A percentile compares a stretch with the other conserved stretches of the same genome.
Evolutionary conservation across 768 basidiomycete species (phyloP).

Genomic region (Leccinum broughii): DNA sequence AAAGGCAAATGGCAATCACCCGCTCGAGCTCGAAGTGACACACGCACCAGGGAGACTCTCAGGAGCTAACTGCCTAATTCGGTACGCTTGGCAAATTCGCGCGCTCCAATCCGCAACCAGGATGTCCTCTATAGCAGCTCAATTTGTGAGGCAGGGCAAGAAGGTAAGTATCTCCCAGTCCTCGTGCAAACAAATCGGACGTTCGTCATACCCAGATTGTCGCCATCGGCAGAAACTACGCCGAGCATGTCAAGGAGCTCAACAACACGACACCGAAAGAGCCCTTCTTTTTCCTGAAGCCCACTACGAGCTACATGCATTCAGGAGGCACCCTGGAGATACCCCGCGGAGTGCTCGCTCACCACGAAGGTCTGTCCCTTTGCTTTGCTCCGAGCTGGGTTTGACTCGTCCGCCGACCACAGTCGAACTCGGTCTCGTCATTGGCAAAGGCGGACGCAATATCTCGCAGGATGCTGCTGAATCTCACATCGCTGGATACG

Average conservation of each 20-base stretch:
- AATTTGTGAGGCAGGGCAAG: conserved; percentile 47
- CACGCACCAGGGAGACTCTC: neutral
- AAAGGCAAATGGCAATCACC: neutral
- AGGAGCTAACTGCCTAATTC: neutral
- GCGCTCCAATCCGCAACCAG: conserved; percentile 10
- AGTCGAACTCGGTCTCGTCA: conserved; percentile 98
- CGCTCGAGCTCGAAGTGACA: neutral
- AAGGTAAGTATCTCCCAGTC: conserved; percentile 35
- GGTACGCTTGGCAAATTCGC: neutral
- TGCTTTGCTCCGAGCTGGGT: neutral
- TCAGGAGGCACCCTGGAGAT: conserved; percentile 84
- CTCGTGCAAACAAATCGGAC: neutral
- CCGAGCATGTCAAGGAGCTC: conserved; percentile 88
- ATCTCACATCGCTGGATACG: conserved; percentile 87
- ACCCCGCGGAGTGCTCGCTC: conserved; percentile 77
- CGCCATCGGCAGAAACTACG: conserved; percentile 94
- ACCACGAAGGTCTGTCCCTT: conserved; percentile 76
- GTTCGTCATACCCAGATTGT: conserved; percentile 61
- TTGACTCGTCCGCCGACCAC: conserved; percentile 22
- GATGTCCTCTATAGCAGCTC: conserved; percentile 37
- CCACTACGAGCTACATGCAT: conserved; percentile 83
- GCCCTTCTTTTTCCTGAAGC: conserved; percentile 99
- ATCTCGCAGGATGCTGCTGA: conserved; percentile 73
- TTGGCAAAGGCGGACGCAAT: conserved; percentile 84
- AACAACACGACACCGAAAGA: conserved; percentile 84